phyloP scores from a whole-genome alignment of 805 yeast genomes.

The Lipomyces yamadae region DNA sequence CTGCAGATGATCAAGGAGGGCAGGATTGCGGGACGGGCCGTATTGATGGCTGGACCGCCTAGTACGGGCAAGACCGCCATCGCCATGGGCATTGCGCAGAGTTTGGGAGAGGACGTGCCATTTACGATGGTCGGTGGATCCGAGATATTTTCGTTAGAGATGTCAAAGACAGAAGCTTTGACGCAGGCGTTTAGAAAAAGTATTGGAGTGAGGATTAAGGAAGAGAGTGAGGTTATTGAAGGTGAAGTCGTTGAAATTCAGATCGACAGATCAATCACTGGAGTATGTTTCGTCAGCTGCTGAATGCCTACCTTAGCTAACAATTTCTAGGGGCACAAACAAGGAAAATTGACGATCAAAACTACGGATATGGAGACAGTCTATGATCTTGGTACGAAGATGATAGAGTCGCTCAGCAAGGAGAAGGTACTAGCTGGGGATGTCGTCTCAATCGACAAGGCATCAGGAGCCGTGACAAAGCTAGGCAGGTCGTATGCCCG shows the following conservation, averaged over 20 bases:
- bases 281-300: conserved; percentile 45
- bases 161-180: conserved; percentile 93
- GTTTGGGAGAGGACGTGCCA: conserved; percentile 75
- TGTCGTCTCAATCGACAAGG: conserved; percentile 92
- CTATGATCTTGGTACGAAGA: conserved; percentile 90
- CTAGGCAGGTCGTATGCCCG: conserved; percentile 95
- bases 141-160: conserved; percentile 88
- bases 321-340: conserved; percentile 76
- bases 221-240: conserved; percentile 95
- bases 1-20: conserved; percentile 93
- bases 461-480: conserved; percentile 90
- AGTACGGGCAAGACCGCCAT: conserved; percentile 98
- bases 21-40: conserved; percentile 95
- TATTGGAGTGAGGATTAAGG: conserved; percentile 93
- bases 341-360: conserved; percentile 95
- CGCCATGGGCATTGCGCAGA: conserved; percentile 76
- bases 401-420: conserved; percentile 91
- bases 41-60: conserved; percentile 95
- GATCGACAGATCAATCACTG: conserved; percentile 89
- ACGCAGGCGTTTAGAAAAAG: conserved; percentile 96
- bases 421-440: conserved; percentile 98
- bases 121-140: conserved; percentile 95
- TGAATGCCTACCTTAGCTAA: background rate
- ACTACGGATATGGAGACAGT: conserved; percentile 99
- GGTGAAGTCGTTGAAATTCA: conserved; percentile 99